Percentiles rank a stretch among this genome's conserved stretches.
Conservation (phyloP, 352 stramenopile species). For the Thalassiosira sp. region DNA sequence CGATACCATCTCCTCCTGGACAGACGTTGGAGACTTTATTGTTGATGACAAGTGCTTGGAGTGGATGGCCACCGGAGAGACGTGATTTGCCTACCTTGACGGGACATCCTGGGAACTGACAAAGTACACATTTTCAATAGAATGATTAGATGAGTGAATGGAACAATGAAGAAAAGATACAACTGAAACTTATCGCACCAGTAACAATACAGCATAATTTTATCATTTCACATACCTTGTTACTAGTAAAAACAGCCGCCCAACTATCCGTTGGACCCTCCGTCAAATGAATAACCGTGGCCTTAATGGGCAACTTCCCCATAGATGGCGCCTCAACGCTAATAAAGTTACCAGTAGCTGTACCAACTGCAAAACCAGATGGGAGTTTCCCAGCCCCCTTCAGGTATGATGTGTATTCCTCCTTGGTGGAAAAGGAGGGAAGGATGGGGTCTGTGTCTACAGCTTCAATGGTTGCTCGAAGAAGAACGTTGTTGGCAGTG, state of each 20-base stretch:
- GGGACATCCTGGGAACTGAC: conserved; percentile 76
- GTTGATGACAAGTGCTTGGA: conserved; percentile 96
- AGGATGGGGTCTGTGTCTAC: conserved; percentile 65
- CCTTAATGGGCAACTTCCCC: conserved; percentile 74
- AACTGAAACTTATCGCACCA: too few species aligned
- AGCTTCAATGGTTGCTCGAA: conserved; percentile 55
- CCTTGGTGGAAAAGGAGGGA: conserved; percentile 63
- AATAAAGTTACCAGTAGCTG: conserved; percentile 73
- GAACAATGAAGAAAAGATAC: too few species aligned
- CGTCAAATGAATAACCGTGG: conserved; percentile 81
- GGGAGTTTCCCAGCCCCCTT: conserved; percentile 61
- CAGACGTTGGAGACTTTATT: conserved; percentile 99
- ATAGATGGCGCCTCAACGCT: conserved; percentile 73
- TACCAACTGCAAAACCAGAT: conserved; percentile 77
- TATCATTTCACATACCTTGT: conserved; percentile 63
- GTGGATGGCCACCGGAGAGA: conserved; percentile 84
- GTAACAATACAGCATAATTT: too few species aligned
- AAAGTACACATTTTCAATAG: conserved; percentile 7
- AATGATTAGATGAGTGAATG: neutral
- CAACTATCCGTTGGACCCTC: conserved; percentile 78
- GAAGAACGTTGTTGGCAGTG: conserved; percentile 2
- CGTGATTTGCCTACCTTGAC: conserved; percentile 88
- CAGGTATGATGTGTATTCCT: conserved; percentile 74
- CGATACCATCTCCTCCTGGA: conserved; percentile 87
- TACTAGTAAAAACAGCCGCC: conserved; percentile 80